Evolutionary conservation across 306 rosid species (phyloP).

Genomic region (Lupinus albus): DNA sequence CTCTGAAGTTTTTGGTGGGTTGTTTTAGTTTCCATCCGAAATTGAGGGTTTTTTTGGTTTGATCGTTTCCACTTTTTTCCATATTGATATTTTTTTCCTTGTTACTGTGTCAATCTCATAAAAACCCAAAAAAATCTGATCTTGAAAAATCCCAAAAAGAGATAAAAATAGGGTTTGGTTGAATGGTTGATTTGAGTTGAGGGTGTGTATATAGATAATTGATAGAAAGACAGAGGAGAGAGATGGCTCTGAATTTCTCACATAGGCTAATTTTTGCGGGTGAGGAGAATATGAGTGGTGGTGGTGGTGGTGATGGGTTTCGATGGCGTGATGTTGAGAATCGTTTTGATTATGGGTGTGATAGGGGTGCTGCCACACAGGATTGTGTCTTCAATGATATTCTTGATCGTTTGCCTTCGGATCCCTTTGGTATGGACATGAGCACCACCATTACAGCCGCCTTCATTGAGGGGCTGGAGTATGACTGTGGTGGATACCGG

Average conservation of each 20-base stretch:
- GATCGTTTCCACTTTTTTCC: constrained; percentile 47
- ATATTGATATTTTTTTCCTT: not conserved
- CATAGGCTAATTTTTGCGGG: constrained; percentile 44
- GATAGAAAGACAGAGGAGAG: constrained; percentile 19
- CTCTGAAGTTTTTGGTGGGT: constrained; percentile 91
- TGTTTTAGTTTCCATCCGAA: constrained; percentile 90
- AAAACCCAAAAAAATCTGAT: constrained; percentile 23
- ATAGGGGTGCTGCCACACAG: constrained; percentile 57
- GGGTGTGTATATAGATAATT: constrained; percentile 29
- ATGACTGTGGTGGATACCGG: constrained; percentile 50
- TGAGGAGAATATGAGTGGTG: constrained; percentile 52
- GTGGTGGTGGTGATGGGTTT: constrained; percentile 55
- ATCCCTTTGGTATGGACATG: constrained; percentile 81
- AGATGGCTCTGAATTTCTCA: constrained; percentile 55
- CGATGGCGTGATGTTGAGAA: constrained; percentile 60
- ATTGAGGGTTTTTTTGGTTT: constrained; percentile 82
- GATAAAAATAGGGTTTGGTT: constrained; percentile 36
- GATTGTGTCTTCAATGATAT: constrained; percentile 71
- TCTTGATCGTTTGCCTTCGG: constrained; percentile 85
- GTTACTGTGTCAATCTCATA: constrained; percentile 1
- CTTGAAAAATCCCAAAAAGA: not conserved
- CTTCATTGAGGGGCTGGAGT: constrained; percentile 37
- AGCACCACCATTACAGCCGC: constrained; percentile 60
- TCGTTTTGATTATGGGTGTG: constrained; percentile 64
- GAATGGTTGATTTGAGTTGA: constrained; percentile 39